Evolutionary conservation across 75 land plant species (phyloP).

Genomic region (Pinus taeda): DNA sequence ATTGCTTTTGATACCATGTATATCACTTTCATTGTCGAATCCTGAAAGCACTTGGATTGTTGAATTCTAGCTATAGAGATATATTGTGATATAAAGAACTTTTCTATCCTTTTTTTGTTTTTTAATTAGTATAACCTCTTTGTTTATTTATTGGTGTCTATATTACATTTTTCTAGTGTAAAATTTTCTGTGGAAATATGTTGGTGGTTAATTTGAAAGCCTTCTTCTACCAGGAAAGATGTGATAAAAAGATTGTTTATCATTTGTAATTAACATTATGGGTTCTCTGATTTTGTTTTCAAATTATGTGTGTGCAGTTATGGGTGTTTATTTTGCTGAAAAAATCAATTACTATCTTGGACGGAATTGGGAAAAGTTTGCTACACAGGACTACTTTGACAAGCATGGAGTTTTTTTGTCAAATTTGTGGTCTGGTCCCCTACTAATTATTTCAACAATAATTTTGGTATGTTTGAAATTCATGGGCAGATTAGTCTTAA

Average conservation of each 20-base stretch:
- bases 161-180: too few relatives aligned
- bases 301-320: constrained; percentile 34
- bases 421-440: constrained; percentile 90
- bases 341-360: constrained; percentile 54
- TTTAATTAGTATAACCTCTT: too few relatives aligned
- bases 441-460: constrained; percentile 58
- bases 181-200: too few relatives aligned
- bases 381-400: constrained; percentile 89
- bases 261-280: neutral
- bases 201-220: too few relatives aligned
- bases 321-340: constrained; percentile 81
- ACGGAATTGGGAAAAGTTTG: constrained; percentile 67
- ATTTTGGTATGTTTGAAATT: constrained; percentile 64
- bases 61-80: too few relatives aligned
- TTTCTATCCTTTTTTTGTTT: too few relatives aligned
- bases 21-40: too few relatives aligned
- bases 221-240: neutral
- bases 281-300: neutral
- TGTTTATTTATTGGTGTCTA: too few relatives aligned
- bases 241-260: neutral
- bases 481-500: neutral
- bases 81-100: too few relatives aligned
- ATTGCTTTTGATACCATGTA: too few relatives aligned
- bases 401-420: constrained; percentile 73
- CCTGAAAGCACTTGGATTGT: too few relatives aligned